Evolutionary conservation across 495 filamentous ascomycete species (phyloP).

Genomic region (Thermochaetoides thermophila): DNA sequence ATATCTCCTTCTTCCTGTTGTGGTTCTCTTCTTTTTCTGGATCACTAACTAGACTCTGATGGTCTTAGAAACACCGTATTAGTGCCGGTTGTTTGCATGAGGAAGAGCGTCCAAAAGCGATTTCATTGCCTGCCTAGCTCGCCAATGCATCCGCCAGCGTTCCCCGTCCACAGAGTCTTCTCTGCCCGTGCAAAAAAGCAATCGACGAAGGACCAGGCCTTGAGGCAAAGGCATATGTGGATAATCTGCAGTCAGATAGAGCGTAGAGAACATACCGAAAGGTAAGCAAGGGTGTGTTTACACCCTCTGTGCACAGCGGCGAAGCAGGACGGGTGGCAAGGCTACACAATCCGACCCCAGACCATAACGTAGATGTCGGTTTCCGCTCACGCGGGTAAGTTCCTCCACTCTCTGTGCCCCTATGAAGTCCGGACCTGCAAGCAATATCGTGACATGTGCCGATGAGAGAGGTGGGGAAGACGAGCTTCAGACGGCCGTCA

Average conservation of each 20-base stretch:
- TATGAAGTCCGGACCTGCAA: conserved; percentile 14
- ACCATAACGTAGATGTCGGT: conserved; percentile 34
- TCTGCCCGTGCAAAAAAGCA: too few relatives aligned
- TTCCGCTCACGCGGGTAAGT: conserved; percentile 27
- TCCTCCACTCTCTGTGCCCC: conserved; percentile 26
- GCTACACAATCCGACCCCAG: conserved; percentile 33
- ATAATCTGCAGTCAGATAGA: background rate
- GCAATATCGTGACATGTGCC: conserved; percentile 13
- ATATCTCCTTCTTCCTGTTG: too few relatives aligned
- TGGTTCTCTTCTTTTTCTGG: too few relatives aligned
- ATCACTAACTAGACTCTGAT: conserved; percentile 3
- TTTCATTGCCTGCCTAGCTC: too few relatives aligned
- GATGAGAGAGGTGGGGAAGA: conserved; percentile 7
- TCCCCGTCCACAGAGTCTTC: too few relatives aligned
- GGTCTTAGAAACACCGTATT: conserved; percentile 2
- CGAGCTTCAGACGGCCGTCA: conserved; percentile 8
- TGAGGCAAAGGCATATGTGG: conserved; percentile 7
- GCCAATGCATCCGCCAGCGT: too few relatives aligned
- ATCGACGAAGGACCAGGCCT: background rate
- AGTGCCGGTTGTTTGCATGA: conserved; percentile 8
- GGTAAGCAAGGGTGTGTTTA: conserved; percentile 7
- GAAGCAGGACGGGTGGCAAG: conserved; percentile 26
- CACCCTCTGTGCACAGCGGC: conserved; percentile 14
- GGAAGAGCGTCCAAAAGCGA: background rate
- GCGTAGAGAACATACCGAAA: conserved; percentile 17